A percentile compares a stretch with the other conserved stretches of the same genome.
Conservation (phyloP, 2,329 filamentous ascomycete genomes). For the Diaporthe vexans region DNA sequence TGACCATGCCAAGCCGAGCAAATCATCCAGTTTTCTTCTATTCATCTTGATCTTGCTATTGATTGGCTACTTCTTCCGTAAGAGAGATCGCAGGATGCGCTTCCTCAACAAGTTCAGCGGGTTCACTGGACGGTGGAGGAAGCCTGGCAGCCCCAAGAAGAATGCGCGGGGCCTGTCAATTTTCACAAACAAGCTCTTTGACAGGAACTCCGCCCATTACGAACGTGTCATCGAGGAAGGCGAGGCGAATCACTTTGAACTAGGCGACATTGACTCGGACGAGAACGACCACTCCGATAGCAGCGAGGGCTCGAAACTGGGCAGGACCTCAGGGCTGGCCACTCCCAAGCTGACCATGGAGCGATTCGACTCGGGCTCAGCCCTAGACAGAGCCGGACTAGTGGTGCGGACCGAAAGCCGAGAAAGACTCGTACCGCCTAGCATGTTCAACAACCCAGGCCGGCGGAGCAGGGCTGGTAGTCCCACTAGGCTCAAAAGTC, state of each 20-base stretch:
- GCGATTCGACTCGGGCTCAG: conserved; percentile 63
- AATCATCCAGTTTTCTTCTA: conserved; percentile 81
- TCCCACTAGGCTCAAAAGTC: conserved; percentile 72
- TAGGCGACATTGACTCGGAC: conserved; percentile 75
- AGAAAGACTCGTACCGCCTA: conserved; percentile 76
- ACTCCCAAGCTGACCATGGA: conserved; percentile 72
- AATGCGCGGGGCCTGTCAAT: conserved; percentile 60
- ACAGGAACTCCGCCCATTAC: conserved; percentile 71
- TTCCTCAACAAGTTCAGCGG: conserved; percentile 68
- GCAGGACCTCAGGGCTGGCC: conserved; percentile 75
- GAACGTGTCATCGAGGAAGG: conserved; percentile 90
- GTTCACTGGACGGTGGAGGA: conserved; percentile 56
- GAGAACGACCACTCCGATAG: conserved; percentile 76
- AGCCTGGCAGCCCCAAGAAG: conserved; percentile 63
- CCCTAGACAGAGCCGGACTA: conserved; percentile 78
- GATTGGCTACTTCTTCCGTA: conserved; percentile 80
- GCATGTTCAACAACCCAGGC: conserved; percentile 64
- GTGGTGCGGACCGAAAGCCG: conserved; percentile 88
- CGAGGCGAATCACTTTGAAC: conserved; percentile 81
- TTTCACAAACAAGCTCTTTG: conserved; percentile 76
- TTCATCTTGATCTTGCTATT: conserved; percentile 81
- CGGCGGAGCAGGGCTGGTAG: conserved; percentile 68
- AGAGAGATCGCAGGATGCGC: conserved; percentile 79
- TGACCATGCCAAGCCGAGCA: conserved; percentile 74
- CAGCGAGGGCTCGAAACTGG: conserved; percentile 68